phyloP scores from a whole-genome alignment of 2,329 filamentous ascomycete species.

The Didymella pomorum region DNA sequence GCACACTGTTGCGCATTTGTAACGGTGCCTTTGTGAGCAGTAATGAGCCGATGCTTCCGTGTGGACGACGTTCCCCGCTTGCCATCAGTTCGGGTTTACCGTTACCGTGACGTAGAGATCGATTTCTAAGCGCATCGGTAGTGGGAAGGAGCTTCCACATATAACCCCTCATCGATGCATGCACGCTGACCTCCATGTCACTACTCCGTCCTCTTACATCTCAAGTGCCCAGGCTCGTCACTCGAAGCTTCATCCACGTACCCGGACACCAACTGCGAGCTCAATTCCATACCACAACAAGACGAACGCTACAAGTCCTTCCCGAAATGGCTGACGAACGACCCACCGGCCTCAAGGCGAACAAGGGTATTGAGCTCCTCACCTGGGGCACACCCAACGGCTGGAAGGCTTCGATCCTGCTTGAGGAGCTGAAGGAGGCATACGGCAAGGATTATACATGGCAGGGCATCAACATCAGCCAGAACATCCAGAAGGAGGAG shows the following conservation, averaged over 20 bases:
- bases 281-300: constrained; percentile 33
- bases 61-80: constrained; percentile 1
- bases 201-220: constrained; percentile 27
- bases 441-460: constrained; percentile 67
- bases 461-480: constrained; percentile 64
- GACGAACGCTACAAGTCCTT: constrained; percentile 24
- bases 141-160: constrained; percentile 18
- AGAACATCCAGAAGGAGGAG: constrained; percentile 71
- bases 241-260: constrained; percentile 23
- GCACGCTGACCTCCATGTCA: constrained; percentile 30
- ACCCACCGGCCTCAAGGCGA: constrained; percentile 67
- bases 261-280: constrained; percentile 24
- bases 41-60: neutral
- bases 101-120: constrained; percentile 10
- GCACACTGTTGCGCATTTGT: neutral
- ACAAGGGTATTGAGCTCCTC: constrained; percentile 70
- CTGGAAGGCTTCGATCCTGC: constrained; percentile 66
- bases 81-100: constrained; percentile 2
- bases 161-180: constrained; percentile 37
- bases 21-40: neutral
- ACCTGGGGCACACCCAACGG: constrained; percentile 62
- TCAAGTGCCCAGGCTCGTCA: constrained; percentile 26
- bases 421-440: constrained; percentile 72
- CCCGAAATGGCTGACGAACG: constrained; percentile 43
- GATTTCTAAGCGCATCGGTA: constrained; percentile 24